Evolutionary conservation across 305 asterid species (phyloP).

Genomic region (Solanum aculeatissimum): DNA sequence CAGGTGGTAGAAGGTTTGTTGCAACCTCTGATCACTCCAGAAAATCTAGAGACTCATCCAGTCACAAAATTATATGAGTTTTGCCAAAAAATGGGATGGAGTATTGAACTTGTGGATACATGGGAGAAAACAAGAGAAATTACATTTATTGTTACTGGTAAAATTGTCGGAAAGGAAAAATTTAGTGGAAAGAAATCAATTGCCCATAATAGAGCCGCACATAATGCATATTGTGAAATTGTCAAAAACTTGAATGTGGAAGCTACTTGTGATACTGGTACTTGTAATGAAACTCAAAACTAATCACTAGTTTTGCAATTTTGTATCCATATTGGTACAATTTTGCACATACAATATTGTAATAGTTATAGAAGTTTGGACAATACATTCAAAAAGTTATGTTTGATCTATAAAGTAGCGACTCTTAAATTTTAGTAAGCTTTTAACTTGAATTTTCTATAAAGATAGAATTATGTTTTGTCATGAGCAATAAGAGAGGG

Average conservation of each 20-base stretch:
- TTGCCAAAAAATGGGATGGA: conserved; percentile 20
- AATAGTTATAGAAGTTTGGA: too few relatives aligned
- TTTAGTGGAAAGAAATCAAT: conserved; percentile 13
- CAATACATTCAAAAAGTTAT: too few relatives aligned
- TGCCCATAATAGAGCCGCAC: conserved; percentile 36
- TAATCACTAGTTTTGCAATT: neutral
- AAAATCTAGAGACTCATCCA: conserved; percentile 14
- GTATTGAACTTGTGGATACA: conserved; percentile 2
- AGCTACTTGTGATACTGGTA: neutral
- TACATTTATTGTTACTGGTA: neutral
- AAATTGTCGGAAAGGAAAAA: conserved; percentile 13
- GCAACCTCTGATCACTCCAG: conserved; percentile 26
- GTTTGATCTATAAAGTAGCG: too few relatives aligned
- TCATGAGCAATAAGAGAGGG: too few relatives aligned
- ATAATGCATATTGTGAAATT: conserved; percentile 9
- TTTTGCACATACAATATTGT: too few relatives aligned
- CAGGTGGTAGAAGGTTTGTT: conserved; percentile 25
- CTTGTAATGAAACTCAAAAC: neutral
- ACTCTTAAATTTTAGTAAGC: too few relatives aligned
- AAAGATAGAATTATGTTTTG: too few relatives aligned
- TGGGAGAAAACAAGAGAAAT: conserved; percentile 22
- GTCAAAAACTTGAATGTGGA: neutral
- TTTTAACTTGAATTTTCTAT: too few relatives aligned
- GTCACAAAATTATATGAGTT: conserved; percentile 16
- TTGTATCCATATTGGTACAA: neutral